A percentile compares a stretch with the other conserved stretches of the same genome.
Evolutionary conservation across 1,284 basidiomycete species (phyloP).

Genomic region (Leccinum olivaceoglutinosum): DNA sequence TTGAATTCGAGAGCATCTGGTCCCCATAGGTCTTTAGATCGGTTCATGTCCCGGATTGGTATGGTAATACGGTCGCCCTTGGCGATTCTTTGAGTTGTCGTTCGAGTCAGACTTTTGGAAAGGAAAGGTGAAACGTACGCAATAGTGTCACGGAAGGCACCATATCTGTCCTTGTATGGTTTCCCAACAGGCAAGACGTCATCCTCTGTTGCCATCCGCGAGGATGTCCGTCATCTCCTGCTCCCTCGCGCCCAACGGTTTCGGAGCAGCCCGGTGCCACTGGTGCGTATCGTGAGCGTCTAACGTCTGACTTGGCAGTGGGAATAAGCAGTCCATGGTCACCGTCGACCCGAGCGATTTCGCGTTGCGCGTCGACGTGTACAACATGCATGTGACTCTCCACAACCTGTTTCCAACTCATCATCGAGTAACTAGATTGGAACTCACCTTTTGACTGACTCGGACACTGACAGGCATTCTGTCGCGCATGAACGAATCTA

Average conservation of each 20-base stretch:
- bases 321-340: slow-evolving; percentile 79
- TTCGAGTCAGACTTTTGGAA: background rate
- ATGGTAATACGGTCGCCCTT: slow-evolving; percentile 35
- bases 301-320: slow-evolving; percentile 66
- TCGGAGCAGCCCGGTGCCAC: slow-evolving; percentile 71
- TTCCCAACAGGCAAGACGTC: slow-evolving; percentile 51
- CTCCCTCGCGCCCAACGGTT: slow-evolving; percentile 78
- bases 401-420: no score
- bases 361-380: slow-evolving; percentile 77
- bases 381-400: slow-evolving; percentile 71
- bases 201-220: slow-evolving; percentile 48
- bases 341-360: slow-evolving; percentile 72
- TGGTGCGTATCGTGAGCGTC: slow-evolving; percentile 72
- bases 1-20: slow-evolving; percentile 35
- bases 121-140: slow-evolving; percentile 7
- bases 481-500: slow-evolving; percentile 76
- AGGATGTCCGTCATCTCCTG: slow-evolving; percentile 72
- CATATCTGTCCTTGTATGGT: slow-evolving; percentile 39
- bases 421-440: background rate
- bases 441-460: slow-evolving; percentile 53
- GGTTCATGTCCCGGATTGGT: slow-evolving; percentile 38
- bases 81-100: slow-evolving; percentile 25
- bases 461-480: slow-evolving; percentile 52
- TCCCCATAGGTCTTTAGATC: slow-evolving; percentile 40
- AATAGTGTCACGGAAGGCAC: slow-evolving; percentile 29